phyloP scores from a whole-genome alignment of 164 flowering plant species.

The Magnolia changhungtana region DNA sequence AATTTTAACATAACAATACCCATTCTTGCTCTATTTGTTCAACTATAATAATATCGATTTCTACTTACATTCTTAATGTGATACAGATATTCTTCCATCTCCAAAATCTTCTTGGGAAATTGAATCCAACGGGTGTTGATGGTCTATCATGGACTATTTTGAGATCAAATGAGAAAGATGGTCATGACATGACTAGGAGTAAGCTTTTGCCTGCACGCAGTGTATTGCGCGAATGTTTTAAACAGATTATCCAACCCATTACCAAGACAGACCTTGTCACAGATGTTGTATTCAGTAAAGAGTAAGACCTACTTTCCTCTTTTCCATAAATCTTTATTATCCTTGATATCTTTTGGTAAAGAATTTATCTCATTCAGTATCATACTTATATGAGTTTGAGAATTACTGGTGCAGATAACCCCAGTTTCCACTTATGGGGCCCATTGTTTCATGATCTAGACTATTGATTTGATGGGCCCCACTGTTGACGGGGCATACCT shows the following conservation, averaged over 20 bases:
- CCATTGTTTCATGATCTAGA: too few relatives aligned
- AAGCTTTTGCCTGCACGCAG: conserved; percentile 65
- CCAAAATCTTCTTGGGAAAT: conserved; percentile 45
- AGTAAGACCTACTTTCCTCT: conserved; percentile 33
- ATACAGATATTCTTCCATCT: conserved; percentile 62
- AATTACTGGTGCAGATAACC: too few relatives aligned
- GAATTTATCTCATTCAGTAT: too few relatives aligned
- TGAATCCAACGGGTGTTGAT: conserved; percentile 41
- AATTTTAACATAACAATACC: background rate
- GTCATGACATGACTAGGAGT: conserved; percentile 30
- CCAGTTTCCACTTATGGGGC: too few relatives aligned
- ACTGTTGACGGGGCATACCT: too few relatives aligned
- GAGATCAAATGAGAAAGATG: conserved; percentile 30
- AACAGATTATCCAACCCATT: conserved; percentile 48
- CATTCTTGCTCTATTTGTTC: background rate
- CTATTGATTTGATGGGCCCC: too few relatives aligned
- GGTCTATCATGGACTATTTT: conserved; percentile 65
- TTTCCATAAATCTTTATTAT: background rate
- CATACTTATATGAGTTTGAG: too few relatives aligned
- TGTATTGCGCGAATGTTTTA: conserved; percentile 88
- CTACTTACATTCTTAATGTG: background rate
- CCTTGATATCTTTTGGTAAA: background rate
- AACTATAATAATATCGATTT: background rate
- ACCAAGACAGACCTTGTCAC: conserved; percentile 53
- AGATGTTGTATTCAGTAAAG: conserved; percentile 64